Conservation (phyloP, 495 filamentous ascomycete genomes). For the Ascodesmis nigricans region DNA sequence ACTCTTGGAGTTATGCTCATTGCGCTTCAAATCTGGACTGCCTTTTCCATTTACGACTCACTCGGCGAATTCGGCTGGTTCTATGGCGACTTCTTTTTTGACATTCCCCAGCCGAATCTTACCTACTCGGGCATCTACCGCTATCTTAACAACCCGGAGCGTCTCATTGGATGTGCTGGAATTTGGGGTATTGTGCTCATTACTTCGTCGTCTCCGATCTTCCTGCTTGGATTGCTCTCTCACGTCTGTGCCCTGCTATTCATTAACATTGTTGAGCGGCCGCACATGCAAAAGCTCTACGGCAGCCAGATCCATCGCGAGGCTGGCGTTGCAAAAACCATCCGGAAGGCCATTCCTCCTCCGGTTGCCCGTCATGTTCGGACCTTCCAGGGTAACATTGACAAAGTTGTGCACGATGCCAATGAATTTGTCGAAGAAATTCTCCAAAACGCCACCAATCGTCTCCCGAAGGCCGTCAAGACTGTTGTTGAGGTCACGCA, state of each 20-base stretch:
- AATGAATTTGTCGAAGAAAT: constrained; percentile 79
- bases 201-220: constrained; percentile 63
- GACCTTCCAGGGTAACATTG: constrained; percentile 57
- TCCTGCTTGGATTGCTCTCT: constrained; percentile 61
- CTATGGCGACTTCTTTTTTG: constrained; percentile 95
- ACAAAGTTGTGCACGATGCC: constrained; percentile 66
- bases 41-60: constrained; percentile 81
- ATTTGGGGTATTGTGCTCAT: constrained; percentile 90
- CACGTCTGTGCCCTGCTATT: constrained; percentile 70
- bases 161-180: constrained; percentile 81
- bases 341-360: constrained; percentile 72
- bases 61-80: constrained; percentile 98
- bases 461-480: constrained; percentile 64
- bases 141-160: constrained; percentile 91
- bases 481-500: constrained; percentile 75
- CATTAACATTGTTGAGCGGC: constrained; percentile 82
- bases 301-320: constrained; percentile 62
- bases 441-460: constrained; percentile 67
- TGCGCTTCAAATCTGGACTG: constrained; percentile 79
- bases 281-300: constrained; percentile 97
- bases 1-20: constrained; percentile 62
- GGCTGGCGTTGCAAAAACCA: constrained; percentile 73
- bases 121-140: constrained; percentile 96
- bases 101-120: constrained; percentile 56
- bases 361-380: constrained; percentile 37